Evolutionary conservation across 192 early-diverging fungal genomes (phyloP).

Genomic region (Backusella tuberculispora): DNA sequence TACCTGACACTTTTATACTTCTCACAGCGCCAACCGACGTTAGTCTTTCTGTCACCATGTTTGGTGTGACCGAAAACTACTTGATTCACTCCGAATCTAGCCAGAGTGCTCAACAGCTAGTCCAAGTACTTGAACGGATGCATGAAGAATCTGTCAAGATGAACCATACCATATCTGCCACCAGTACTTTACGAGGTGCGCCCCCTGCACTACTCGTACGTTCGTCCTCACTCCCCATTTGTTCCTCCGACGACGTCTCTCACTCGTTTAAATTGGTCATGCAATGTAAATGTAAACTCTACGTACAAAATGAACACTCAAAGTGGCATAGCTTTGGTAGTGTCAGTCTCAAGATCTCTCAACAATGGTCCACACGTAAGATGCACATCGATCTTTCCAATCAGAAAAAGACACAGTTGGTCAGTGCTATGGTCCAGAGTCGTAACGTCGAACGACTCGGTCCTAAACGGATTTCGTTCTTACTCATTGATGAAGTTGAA

Average conservation of each 20-base stretch:
- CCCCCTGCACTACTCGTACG: neutral
- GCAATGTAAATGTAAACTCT: slow-evolving; percentile 54
- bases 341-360: slow-evolving; percentile 48
- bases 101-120: slow-evolving; percentile 44
- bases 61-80: slow-evolving; percentile 50
- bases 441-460: slow-evolving; percentile 54
- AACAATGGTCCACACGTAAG: slow-evolving; percentile 51
- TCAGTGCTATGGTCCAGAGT: slow-evolving; percentile 55
- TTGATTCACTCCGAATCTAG: slow-evolving; percentile 44
- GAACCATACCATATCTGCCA: slow-evolving; percentile 26
- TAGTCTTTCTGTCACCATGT: slow-evolving; percentile 45
- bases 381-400: slow-evolving; percentile 51
- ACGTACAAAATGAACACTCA: slow-evolving; percentile 57
- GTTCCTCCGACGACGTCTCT: slow-evolving; percentile 3
- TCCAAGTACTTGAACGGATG: slow-evolving; percentile 35
- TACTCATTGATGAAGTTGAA: slow-evolving; percentile 48
- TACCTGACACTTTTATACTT: slow-evolving; percentile 45
- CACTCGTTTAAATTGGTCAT: slow-evolving; percentile 37
- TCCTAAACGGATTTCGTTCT: slow-evolving; percentile 53
- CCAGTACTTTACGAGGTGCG: slow-evolving; percentile 32
- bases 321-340: slow-evolving; percentile 55
- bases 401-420: slow-evolving; percentile 39
- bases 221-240: neutral
- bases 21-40: slow-evolving; percentile 49
- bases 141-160: slow-evolving; percentile 22